A percentile compares a stretch with the other conserved stretches of the same genome.
These are phyloP conservation scores for Rhizopogon vulgaris DNA, from an alignment of 768 basidiomycete genomes.

Conservation along the genomic window DNA sequence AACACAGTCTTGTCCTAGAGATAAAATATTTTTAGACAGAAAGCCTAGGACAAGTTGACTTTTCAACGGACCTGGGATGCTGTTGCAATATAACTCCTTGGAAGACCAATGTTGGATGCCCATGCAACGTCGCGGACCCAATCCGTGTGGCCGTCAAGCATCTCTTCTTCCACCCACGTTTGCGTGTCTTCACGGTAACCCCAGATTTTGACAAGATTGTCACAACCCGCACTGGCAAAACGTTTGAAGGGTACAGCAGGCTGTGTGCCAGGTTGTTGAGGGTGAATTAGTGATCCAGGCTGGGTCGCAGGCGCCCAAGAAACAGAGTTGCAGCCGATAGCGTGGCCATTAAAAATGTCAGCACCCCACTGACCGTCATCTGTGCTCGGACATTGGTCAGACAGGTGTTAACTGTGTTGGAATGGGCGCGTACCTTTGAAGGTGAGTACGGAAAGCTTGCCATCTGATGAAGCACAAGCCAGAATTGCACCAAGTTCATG, in stretches of 20 bases:
- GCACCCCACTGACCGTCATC: conserved; percentile 96
- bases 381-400: conserved; percentile 22
- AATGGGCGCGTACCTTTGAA: conserved; percentile 76
- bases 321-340: conserved; percentile 93
- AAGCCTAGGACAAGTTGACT: not conserved
- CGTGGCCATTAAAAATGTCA: conserved; percentile 91
- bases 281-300: conserved; percentile 76
- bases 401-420: not conserved
- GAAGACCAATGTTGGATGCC: conserved; percentile 95
- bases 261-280: conserved; percentile 42
- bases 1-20: conserved; percentile 73
- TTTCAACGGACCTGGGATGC: conserved; percentile 65
- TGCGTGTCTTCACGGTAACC: conserved; percentile 80
- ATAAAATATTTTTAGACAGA: not conserved
- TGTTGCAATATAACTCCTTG: conserved; percentile 91
- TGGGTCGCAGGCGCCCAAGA: conserved; percentile 93
- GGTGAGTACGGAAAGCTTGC: conserved; percentile 89
- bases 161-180: conserved; percentile 87
- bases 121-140: conserved; percentile 99
- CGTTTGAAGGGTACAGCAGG: conserved; percentile 63
- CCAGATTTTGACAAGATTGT: conserved; percentile 94
- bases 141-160: conserved; percentile 88
- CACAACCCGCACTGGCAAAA: conserved; percentile 92
- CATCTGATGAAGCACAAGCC: conserved; percentile 94
- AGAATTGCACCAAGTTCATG: conserved; percentile 97